phyloP scores from a whole-genome alignment of 139 green algal species.

The Helicosporidium sp. region DNA sequence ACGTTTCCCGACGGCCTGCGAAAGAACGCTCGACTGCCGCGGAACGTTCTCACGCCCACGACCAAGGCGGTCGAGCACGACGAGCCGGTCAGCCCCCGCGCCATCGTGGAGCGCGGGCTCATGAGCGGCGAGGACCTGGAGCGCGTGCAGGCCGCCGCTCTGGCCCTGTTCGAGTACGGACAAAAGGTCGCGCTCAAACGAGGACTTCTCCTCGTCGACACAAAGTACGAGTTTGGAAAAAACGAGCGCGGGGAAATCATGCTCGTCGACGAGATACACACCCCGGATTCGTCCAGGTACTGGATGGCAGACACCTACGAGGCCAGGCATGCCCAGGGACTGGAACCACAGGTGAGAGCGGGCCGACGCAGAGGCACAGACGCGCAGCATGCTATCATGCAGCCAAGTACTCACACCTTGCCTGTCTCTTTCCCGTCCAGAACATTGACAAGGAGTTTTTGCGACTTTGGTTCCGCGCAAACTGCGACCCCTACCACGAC shows the following conservation, averaged over 20 bases:
- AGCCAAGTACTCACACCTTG: not conserved
- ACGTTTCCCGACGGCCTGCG: constrained; percentile 73
- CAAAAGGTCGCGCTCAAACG: constrained; percentile 62
- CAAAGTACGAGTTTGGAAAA: constrained; percentile 83
- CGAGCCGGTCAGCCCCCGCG: constrained; percentile 56
- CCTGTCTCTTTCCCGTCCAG: constrained; percentile 18
- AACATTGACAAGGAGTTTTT: constrained; percentile 99
- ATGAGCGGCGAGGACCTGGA: constrained; percentile 72
- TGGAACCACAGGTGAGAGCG: constrained; percentile 41
- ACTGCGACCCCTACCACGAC: constrained; percentile 94
- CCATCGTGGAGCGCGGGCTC: constrained; percentile 52
- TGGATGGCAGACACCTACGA: constrained; percentile 79
- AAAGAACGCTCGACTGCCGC: constrained; percentile 67
- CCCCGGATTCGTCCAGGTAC: constrained; percentile 80
- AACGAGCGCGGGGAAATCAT: constrained; percentile 36
- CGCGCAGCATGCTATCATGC: no score
- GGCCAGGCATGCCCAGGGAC: constrained; percentile 36
- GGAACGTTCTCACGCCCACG: constrained; percentile 87
- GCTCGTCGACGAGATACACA: constrained; percentile 84
- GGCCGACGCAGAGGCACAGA: not conserved
- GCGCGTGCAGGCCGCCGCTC: constrained; percentile 33
- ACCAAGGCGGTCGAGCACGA: constrained; percentile 86
- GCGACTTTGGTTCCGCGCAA: constrained; percentile 78
- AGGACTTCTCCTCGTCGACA: constrained; percentile 91
- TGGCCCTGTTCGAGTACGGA: constrained; percentile 74